Evolutionary conservation across 352 stramenopile species (phyloP), one percentile per base, ranked within the genome.

Genomic region (Achlya hypogyna): DNA sequence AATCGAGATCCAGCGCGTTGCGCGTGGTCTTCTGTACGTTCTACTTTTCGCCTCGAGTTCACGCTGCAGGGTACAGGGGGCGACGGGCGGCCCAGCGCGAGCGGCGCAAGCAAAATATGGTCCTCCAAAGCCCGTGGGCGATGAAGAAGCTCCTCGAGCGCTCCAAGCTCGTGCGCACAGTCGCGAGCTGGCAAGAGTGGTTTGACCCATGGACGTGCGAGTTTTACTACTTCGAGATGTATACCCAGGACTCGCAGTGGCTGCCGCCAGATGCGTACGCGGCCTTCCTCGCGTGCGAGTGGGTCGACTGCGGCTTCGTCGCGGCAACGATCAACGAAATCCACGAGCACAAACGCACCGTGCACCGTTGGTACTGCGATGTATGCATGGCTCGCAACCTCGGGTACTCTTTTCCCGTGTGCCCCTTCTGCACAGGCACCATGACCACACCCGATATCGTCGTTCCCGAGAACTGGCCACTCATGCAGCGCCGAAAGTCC

Each of bases 161-260:
- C 40, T 91, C 79, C 1, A 83, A 69, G 0, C 75, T 91, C 29
- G 69, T 88, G 18, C 75, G 81, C 3, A 87, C 77, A 0, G 71
- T 93, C 52, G 76, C 74, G 12, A 79, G 81, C 40, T 93, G 82
- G 84, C 84, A 93, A 51, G 84, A 93, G 52, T 71, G 87, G 25
- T 65, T 91, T 0, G 84, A 93, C 65, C 73, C 81, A 31, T 83
- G 89, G 68, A 93, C 84, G 8, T 89, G 87, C 70, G 84, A 93
- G 71, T 89, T 89, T 74, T 93, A 86, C 63, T 93, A 91, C 75
- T 88, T 91, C 34, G 81, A 93, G 69, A 73, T 88, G 32, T 88
- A 79, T 71, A 86, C 82, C 25, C 78, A 87, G 47, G 84, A 93
- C 65, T 90, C 82, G 51, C 82, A 90, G 68, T 93, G 84, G 84